Evolutionary conservation across 1,139 yeast species (phyloP), one percentile per base, ranked within the genome.

Genomic region (Groenewaldozyma auringiensis): DNA sequence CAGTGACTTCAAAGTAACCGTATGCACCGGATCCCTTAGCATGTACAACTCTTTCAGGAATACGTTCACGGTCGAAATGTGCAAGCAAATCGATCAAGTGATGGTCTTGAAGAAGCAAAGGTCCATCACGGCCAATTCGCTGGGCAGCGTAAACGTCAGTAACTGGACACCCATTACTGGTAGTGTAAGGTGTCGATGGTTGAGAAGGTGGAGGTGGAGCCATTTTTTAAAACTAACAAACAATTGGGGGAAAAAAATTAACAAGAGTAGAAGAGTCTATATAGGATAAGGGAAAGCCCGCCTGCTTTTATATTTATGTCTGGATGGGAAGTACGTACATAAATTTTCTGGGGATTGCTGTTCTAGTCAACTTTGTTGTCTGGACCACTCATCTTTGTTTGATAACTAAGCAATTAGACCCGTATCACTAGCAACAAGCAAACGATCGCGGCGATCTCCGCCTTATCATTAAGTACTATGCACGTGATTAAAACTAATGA

Each of bases 21-120:
- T 74, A 81, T 43, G 94, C 94, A 56, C 94, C 95, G 38, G 87
- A 83, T 54, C 95, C 95, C 67, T 84, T 84, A 51, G 94, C 94
- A 63, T 85, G 95, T 43, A 85, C 95, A 46, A 85, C 94, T 66
- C 95, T 78, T 69, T 85, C 94, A 37, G 95, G 94, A 51, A 85
- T 79, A 65, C 94, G 75, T 69, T 86, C 95, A 59, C 94, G 77
- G 69, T 83, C 92, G 59, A 85, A 85, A 64, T 83, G 94, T 25
- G 94, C 84, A 46, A 85, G 68, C 37, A 83, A 72, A 60, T 85
- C 95, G 59, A 84, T 74, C 60, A 84, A 69, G 66, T 82, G 83
- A 67, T 79, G 79, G 64, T 85, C 95, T 66, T 85, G 94, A 56
- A 85, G 65, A 50, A 84, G 71, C 56, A 83, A 69, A 29, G 94